Conservation (phyloP, 2,329 filamentous ascomycete species). For the Sordariomycetes sp. region DNA sequence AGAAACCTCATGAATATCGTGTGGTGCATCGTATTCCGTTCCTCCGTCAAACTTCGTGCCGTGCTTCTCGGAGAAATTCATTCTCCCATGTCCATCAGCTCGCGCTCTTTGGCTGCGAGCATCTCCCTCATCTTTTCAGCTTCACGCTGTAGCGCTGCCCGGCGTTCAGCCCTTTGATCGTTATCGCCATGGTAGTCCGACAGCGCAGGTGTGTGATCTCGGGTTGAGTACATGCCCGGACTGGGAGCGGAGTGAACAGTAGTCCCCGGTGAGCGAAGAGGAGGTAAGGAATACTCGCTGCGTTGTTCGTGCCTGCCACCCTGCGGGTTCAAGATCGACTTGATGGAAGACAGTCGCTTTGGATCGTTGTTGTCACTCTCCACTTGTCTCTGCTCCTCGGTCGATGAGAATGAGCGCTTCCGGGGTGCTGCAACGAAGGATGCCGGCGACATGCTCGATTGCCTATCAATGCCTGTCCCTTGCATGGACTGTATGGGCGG, state of each 20-base stretch:
- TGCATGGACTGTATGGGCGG: slow-evolving; percentile 44
- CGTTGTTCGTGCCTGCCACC: slow-evolving; percentile 20
- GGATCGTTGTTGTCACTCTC: slow-evolving; percentile 33
- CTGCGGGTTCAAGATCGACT: slow-evolving; percentile 62
- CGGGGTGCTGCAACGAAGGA: slow-evolving; percentile 50
- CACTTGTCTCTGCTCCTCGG: slow-evolving; percentile 40
- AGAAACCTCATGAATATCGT: not conserved
- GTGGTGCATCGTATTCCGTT: not conserved
- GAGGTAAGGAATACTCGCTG: slow-evolving; percentile 29
- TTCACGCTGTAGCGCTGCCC: slow-evolving; percentile 60
- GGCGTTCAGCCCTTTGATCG: slow-evolving; percentile 52
- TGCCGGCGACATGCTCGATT: slow-evolving; percentile 50
- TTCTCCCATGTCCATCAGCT: slow-evolving; percentile 37
- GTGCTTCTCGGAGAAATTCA: no score
- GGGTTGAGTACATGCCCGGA: slow-evolving; percentile 26
- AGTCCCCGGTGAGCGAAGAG: slow-evolving; percentile 32
- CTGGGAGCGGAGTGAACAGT: slow-evolving; percentile 30
- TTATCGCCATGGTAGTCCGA: slow-evolving; percentile 26
- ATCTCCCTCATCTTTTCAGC: slow-evolving; percentile 68
- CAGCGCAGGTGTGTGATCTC: slow-evolving; percentile 14
- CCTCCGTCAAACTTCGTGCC: no score
- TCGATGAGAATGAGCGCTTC: slow-evolving; percentile 59
- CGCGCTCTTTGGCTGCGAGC: slow-evolving; percentile 64
- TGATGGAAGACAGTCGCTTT: slow-evolving; percentile 65
- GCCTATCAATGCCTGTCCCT: slow-evolving; percentile 29